Percentiles rank a stretch among this genome's conserved stretches.
These are phyloP conservation scores for Verbascum thapsus DNA, from an alignment of 257 asterid species.

Conservation along the genomic window DNA sequence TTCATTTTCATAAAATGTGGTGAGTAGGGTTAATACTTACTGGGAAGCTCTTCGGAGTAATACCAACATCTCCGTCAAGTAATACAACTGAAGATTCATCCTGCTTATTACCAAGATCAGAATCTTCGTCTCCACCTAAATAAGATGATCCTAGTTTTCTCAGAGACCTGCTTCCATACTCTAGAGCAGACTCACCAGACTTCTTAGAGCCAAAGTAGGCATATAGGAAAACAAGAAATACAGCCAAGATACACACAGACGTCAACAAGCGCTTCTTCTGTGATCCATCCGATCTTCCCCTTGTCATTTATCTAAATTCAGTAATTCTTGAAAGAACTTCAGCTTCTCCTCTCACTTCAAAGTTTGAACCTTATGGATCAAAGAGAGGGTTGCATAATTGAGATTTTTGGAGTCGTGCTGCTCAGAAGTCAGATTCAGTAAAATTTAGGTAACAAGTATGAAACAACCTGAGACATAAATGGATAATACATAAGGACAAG, in stretches of 20 bases:
- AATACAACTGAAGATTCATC: constrained; percentile 56
- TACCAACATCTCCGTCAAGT: constrained; percentile 71
- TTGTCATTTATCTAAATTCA: constrained; percentile 56
- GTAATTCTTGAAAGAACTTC: constrained; percentile 31
- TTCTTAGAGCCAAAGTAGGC: constrained; percentile 72
- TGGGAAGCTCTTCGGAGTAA: constrained; percentile 67
- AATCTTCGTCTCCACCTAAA: constrained; percentile 84
- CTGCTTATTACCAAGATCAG: constrained; percentile 65
- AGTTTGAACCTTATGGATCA: constrained; percentile 35
- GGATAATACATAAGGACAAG: constrained; percentile 21
- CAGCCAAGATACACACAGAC: constrained; percentile 53
- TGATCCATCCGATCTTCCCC: constrained; percentile 86
- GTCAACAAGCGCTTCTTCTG: constrained; percentile 74
- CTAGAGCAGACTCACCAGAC: constrained; percentile 82
- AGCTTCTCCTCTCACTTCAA: constrained; percentile 32
- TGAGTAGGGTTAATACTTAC: constrained; percentile 46
- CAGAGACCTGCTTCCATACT: constrained; percentile 88
- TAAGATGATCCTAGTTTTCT: constrained; percentile 85
- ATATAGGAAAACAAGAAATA: constrained; percentile 65
- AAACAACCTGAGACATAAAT: constrained; percentile 35
- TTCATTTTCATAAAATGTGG: constrained; percentile 21
- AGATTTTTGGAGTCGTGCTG: constrained; percentile 26
- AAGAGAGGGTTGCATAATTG: constrained; percentile 26
- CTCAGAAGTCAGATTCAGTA: constrained; percentile 22
- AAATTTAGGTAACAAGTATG: constrained; percentile 12